These are phyloP conservation scores for Pelargonium citronellum DNA, from an alignment of 441 rosid genomes.

Conservation along the genomic window DNA sequence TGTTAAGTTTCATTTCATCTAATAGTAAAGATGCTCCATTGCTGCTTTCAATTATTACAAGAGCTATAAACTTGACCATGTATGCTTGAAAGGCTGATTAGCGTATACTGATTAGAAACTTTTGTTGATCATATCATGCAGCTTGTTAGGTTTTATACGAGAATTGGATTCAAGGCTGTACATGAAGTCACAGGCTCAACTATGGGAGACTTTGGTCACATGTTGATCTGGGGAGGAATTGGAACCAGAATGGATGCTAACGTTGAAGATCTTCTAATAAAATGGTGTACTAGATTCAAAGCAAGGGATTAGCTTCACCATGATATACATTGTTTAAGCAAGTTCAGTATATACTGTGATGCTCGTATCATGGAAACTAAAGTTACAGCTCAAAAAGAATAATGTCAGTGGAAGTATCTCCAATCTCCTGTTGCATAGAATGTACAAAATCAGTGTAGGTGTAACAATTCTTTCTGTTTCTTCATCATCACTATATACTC, in stretches of 20 bases:
- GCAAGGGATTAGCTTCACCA: slow-evolving; percentile 18
- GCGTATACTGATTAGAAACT: neutral
- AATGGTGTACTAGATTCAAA: slow-evolving; percentile 66
- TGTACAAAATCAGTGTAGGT: no score
- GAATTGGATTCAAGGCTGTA: slow-evolving; percentile 65
- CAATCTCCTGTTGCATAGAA: no score
- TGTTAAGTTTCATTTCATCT: no score
- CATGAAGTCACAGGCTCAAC: slow-evolving; percentile 74
- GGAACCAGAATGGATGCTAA: slow-evolving; percentile 89
- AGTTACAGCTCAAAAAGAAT: no score
- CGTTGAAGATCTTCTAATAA: slow-evolving; percentile 50
- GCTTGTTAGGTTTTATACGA: slow-evolving; percentile 76
- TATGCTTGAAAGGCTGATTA: no score
- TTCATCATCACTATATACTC: no score
- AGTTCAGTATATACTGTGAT: neutral
- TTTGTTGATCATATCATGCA: slow-evolving; percentile 22
- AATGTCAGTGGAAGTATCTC: no score
- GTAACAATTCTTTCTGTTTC: no score
- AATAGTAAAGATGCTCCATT: no score
- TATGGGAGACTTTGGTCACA: slow-evolving; percentile 62
- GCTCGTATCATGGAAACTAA: no score
- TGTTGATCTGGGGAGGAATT: slow-evolving; percentile 91
- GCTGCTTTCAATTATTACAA: no score
- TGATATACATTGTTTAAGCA: slow-evolving; percentile 6
- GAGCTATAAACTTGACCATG: no score